A percentile compares a stretch with the other conserved stretches of the same genome.
phyloP scores from a whole-genome alignment of 148 eudicot species.

The Silene conica region DNA sequence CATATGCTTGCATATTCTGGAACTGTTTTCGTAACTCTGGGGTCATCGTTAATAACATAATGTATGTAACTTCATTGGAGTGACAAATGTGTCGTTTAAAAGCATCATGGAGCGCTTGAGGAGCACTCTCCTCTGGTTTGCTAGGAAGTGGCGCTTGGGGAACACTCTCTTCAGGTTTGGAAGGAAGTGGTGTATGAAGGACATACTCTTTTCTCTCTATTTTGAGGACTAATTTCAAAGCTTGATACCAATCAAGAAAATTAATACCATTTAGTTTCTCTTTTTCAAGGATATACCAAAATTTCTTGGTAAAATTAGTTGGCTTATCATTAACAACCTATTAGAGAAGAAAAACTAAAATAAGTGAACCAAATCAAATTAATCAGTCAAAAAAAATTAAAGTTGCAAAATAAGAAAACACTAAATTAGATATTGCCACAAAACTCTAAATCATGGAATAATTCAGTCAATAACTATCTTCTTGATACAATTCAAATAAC shows the following conservation, averaged over 20 bases:
- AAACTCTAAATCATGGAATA: too few relatives aligned
- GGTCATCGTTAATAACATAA: constrained; percentile 4
- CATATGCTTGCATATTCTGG: background rate
- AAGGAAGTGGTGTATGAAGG: background rate
- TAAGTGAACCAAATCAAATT: too few relatives aligned
- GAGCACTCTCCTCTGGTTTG: too few relatives aligned
- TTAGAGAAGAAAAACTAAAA: background rate
- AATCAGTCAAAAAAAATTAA: too few relatives aligned
- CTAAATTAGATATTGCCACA: too few relatives aligned
- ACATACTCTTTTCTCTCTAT: background rate
- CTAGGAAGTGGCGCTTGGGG: background rate
- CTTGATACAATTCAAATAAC: too few relatives aligned
- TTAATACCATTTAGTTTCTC: background rate
- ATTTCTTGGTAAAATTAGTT: background rate
- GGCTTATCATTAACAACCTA: background rate
- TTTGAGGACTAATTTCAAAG: background rate
- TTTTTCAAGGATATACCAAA: background rate
- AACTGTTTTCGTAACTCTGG: background rate
- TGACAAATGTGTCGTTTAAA: background rate
- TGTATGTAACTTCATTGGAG: background rate
- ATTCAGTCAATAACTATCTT: too few relatives aligned
- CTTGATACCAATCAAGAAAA: background rate
- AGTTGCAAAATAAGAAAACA: too few relatives aligned
- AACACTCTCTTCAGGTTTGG: background rate
- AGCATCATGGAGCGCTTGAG: too few relatives aligned